Conservation (phyloP, 2,329 filamentous ascomycete genomes). For the Cordyceps pruinosa region DNA sequence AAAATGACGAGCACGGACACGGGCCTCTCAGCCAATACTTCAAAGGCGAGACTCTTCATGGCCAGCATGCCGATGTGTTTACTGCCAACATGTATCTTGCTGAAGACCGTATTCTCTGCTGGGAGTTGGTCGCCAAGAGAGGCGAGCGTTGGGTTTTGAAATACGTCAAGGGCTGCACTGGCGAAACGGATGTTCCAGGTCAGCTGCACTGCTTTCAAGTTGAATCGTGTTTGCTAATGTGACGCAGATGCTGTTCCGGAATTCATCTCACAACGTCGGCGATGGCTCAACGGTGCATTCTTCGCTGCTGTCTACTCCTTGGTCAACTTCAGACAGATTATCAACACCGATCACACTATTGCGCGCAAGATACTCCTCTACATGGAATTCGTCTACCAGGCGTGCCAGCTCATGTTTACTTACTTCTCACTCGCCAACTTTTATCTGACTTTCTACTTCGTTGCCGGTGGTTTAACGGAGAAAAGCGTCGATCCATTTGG, state of each 20-base stretch:
- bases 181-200: slow-evolving; percentile 97
- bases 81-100: slow-evolving; percentile 95
- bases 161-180: slow-evolving; percentile 93
- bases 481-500: slow-evolving; percentile 81
- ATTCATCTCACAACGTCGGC: slow-evolving; percentile 90
- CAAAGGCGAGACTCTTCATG: slow-evolving; percentile 95
- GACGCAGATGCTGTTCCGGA: slow-evolving; percentile 76
- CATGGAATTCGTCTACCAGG: slow-evolving; percentile 92
- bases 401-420: slow-evolving; percentile 87
- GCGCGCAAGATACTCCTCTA: slow-evolving; percentile 85
- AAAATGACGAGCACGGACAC: slow-evolving; percentile 94
- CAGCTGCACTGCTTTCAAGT: slow-evolving; percentile 30
- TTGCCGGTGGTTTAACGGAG: slow-evolving; percentile 83
- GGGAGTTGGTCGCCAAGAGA: slow-evolving; percentile 92
- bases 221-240: neutral
- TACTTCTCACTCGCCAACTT: slow-evolving; percentile 99
- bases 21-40: slow-evolving; percentile 97
- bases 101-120: slow-evolving; percentile 84
- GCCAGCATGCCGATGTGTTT: slow-evolving; percentile 93
- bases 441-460: slow-evolving; percentile 97
- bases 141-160: slow-evolving; percentile 95
- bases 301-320: slow-evolving; percentile 97
- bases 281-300: slow-evolving; percentile 98
- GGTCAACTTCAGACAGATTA: slow-evolving; percentile 89
- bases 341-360: slow-evolving; percentile 85